Conservation (phyloP, 257 asterid species). For the Linderniella brevidens region DNA sequence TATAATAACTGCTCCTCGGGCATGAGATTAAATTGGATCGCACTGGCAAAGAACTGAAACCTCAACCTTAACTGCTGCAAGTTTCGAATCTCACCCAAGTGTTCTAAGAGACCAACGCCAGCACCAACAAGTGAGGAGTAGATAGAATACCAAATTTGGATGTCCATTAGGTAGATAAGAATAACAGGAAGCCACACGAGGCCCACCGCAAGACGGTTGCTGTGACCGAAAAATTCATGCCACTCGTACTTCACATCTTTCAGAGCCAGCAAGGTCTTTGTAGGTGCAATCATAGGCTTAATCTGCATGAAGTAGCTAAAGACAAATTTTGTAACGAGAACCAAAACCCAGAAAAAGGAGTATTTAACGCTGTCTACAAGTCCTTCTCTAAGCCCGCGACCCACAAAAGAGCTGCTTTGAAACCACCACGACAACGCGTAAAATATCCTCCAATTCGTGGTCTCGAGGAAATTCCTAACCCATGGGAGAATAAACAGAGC, state of each 20-base stretch:
- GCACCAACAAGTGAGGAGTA: conserved; percentile 90
- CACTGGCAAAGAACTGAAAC: conserved; percentile 96
- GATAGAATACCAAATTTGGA: conserved; percentile 90
- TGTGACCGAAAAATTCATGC: conserved; percentile 58
- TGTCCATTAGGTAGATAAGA: conserved; percentile 84
- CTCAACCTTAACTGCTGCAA: conserved; percentile 91
- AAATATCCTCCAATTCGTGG: conserved; percentile 78
- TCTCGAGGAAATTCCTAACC: conserved; percentile 84
- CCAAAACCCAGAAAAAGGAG: conserved; percentile 67
- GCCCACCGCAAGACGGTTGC: conserved; percentile 87
- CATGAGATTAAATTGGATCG: conserved; percentile 93
- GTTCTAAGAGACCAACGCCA: conserved; percentile 81
- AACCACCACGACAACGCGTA: conserved; percentile 94
- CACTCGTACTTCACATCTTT: conserved; percentile 48
- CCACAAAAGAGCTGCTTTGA: conserved; percentile 83
- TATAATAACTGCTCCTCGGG: conserved; percentile 94
- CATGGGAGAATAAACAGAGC: conserved; percentile 74
- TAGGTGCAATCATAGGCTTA: conserved; percentile 84
- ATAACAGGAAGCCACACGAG: conserved; percentile 90
- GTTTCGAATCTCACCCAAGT: conserved; percentile 96
- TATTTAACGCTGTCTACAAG: conserved; percentile 79
- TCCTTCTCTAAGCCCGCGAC: conserved; percentile 97
- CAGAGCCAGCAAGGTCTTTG: conserved; percentile 43
- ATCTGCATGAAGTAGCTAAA: conserved; percentile 97
- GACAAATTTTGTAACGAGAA: conserved; percentile 66